phyloP scores from a whole-genome alignment of 768 basidiomycete genomes.

The Hygrocybe punicea region DNA sequence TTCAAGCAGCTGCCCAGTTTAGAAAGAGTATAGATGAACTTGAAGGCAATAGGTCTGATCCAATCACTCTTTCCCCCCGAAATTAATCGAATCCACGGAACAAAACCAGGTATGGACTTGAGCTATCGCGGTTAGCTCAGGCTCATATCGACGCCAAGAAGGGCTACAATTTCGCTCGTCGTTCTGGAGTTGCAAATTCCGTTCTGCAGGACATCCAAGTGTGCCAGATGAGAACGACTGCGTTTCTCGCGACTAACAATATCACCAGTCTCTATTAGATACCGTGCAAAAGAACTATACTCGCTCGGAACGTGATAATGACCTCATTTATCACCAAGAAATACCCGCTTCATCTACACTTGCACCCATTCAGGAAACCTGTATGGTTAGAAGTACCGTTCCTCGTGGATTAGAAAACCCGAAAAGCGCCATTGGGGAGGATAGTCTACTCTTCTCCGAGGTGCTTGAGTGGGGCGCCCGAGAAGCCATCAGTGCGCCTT shows the following conservation, averaged over 20 bases:
- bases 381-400: slow-evolving; percentile 59
- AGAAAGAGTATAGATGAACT: slow-evolving; percentile 87
- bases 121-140: slow-evolving; percentile 72
- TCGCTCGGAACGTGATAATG: slow-evolving; percentile 86
- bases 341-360: slow-evolving; percentile 73
- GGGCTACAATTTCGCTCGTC: slow-evolving; percentile 64
- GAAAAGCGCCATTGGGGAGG: slow-evolving; percentile 48
- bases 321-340: slow-evolving; percentile 90
- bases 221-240: slow-evolving; percentile 9
- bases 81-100: slow-evolving; percentile 2
- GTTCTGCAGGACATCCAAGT: slow-evolving; percentile 83
- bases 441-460: slow-evolving; percentile 64
- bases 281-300: slow-evolving; percentile 61
- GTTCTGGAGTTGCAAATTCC: slow-evolving; percentile 54
- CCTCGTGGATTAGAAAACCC: slow-evolving; percentile 60
- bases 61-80: neutral
- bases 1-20: slow-evolving; percentile 84
- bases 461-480: slow-evolving; percentile 84
- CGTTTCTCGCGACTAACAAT: slow-evolving; percentile 7
- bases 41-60: slow-evolving; percentile 61
- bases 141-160: slow-evolving; percentile 67
- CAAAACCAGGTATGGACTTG: slow-evolving; percentile 72
- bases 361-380: slow-evolving; percentile 56
- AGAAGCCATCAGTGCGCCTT: slow-evolving; percentile 74
- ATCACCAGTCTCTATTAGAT: slow-evolving; percentile 69